Evolutionary conservation across 2,329 filamentous ascomycete species (phyloP).

Genomic region (Arthroderma sp.): DNA sequence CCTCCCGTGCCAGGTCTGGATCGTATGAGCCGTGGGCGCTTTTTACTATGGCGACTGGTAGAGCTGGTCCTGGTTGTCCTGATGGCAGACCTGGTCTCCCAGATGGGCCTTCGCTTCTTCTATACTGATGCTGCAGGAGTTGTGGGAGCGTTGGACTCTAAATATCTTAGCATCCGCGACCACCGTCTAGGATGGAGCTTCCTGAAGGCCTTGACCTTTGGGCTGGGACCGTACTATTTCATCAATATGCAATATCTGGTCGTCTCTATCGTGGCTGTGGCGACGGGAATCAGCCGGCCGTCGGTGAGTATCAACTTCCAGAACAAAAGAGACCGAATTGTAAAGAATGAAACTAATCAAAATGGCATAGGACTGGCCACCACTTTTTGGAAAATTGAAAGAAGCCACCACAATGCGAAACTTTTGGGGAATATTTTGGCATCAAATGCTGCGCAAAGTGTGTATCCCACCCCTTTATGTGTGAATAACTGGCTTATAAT

Average conservation of each 20-base stretch:
- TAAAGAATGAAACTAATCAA: not conserved
- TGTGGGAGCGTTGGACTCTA: not conserved
- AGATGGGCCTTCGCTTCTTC: not conserved
- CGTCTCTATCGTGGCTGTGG: not conserved
- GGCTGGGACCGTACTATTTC: not conserved
- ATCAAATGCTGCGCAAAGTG: not conserved
- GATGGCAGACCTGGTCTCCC: not conserved
- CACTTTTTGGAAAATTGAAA: not conserved
- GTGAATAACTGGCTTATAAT: not conserved
- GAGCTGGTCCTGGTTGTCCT: not conserved
- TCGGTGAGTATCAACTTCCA: not conserved
- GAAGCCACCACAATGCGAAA: not conserved
- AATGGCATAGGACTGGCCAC: not conserved
- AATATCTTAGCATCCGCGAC: not conserved
- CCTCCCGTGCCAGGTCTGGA: not conserved
- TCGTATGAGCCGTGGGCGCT: not conserved
- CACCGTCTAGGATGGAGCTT: not conserved
- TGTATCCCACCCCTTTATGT: not conserved
- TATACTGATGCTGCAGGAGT: not conserved
- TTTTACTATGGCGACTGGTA: not conserved
- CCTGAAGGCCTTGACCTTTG: not conserved
- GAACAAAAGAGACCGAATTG: not conserved
- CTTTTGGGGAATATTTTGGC: not conserved
- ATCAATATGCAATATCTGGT: not conserved
- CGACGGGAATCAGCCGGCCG: not conserved